Percentiles rank a stretch among this genome's conserved stretches.
phyloP scores from a whole-genome alignment of 108 stramenopile genomes.

The Discostella stelligeroides region DNA sequence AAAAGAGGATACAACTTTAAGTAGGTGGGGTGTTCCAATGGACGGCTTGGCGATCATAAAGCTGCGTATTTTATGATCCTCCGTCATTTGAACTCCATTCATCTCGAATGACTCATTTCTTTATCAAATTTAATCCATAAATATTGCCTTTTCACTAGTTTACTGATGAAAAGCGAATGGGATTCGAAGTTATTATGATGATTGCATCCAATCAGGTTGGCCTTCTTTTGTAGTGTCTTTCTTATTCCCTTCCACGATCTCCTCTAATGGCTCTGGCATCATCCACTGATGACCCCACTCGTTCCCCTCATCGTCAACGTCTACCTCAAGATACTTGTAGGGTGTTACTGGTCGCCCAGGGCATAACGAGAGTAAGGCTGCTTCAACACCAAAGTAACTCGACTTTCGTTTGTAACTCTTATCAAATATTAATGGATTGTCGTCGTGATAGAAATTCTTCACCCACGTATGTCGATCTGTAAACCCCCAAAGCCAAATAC shows the following conservation, averaged over 20 bases:
- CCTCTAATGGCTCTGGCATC: constrained; percentile 53
- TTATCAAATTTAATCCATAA: too few relatives aligned
- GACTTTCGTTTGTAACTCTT: constrained; percentile 65
- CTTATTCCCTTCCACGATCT: not conserved
- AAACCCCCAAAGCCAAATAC: constrained; percentile 93
- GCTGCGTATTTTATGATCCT: too few relatives aligned
- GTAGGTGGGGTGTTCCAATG: too few relatives aligned
- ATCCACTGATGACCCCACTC: constrained; percentile 86
- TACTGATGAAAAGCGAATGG: too few relatives aligned
- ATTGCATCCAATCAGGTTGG: constrained; percentile 49
- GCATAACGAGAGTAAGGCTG: constrained; percentile 65
- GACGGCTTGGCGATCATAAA: too few relatives aligned
- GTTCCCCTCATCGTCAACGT: constrained; percentile 58
- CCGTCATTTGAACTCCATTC: too few relatives aligned
- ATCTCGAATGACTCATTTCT: too few relatives aligned
- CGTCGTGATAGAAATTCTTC: constrained; percentile 82
- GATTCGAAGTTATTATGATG: too few relatives aligned
- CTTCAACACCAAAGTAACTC: constrained; percentile 72
- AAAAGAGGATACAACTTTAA: constrained; percentile 55
- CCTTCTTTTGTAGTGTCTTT: constrained; percentile 39
- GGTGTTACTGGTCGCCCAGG: constrained; percentile 38
- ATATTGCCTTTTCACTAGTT: too few relatives aligned
- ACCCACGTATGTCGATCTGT: constrained; percentile 92
- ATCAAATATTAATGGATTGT: constrained; percentile 82
- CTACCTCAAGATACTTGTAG: constrained; percentile 49